Evolutionary conservation across 305 asterid species (phyloP).

Genomic region (Fraxinus velutina): DNA sequence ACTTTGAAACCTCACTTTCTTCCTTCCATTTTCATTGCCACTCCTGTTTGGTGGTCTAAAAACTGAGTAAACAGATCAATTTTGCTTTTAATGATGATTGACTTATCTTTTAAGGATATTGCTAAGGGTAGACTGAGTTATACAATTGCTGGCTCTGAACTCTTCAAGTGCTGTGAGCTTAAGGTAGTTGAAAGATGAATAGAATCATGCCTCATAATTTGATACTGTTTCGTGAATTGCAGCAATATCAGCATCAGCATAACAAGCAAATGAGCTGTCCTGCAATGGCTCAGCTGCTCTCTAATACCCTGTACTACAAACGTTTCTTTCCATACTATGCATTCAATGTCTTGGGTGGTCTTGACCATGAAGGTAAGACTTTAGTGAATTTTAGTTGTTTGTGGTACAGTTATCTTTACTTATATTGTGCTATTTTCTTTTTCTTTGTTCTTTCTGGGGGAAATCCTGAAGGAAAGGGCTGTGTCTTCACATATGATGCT

Average conservation of each 20-base stretch:
- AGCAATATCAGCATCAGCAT: constrained; percentile 78
- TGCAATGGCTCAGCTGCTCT: constrained; percentile 91
- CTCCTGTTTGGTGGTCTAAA: not conserved
- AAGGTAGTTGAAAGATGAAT: not conserved
- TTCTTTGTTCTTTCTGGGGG: not conserved
- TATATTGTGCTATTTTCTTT: not conserved
- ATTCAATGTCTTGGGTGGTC: constrained; percentile 93
- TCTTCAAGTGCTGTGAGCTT: not conserved
- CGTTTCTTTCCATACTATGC: constrained; percentile 92
- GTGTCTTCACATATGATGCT: constrained; percentile 93
- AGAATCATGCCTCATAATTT: not conserved
- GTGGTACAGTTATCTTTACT: not conserved
- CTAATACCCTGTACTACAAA: constrained; percentile 82
- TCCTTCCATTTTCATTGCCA: not conserved
- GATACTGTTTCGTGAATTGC: not conserved
- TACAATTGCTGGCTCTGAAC: not conserved
- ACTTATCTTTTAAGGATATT: not conserved
- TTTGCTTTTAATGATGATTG: not conserved
- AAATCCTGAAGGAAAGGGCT: constrained; percentile 67
- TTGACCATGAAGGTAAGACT: constrained; percentile 71
- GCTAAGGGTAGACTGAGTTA: not conserved
- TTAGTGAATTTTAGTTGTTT: not conserved
- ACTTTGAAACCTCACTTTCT: not conserved
- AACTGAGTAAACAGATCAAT: not conserved
- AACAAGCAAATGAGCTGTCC: constrained; percentile 66